These are phyloP conservation scores for Cardamine resedifolia DNA, from an alignment of 345 rosid species.

Conservation along the genomic window DNA sequence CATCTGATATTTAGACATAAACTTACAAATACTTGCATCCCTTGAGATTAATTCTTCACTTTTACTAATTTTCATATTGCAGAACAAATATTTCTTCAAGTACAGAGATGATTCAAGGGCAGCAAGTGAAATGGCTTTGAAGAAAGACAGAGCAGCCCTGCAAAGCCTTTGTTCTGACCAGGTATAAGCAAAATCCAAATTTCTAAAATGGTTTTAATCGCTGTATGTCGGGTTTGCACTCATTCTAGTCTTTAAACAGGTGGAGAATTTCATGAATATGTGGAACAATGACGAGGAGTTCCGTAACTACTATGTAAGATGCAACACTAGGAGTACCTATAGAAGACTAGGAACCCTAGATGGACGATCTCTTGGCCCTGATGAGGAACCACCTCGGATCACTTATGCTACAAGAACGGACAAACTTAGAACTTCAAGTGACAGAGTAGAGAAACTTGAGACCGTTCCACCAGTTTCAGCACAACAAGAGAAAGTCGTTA, in stretches of 20 bases:
- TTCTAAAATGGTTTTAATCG: not conserved
- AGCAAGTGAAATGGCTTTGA: slow-evolving; percentile 56
- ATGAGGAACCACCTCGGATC: slow-evolving; percentile 61
- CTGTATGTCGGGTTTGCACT: slow-evolving; percentile 24
- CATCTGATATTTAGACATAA: slow-evolving; percentile 21
- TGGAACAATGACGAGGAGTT: slow-evolving; percentile 69
- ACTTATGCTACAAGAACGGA: slow-evolving; percentile 40
- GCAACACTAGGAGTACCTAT: slow-evolving; percentile 59
- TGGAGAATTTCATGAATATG: slow-evolving; percentile 60
- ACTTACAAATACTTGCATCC: slow-evolving; percentile 1
- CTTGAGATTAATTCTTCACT: slow-evolving; percentile 1
- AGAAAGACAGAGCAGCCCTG: slow-evolving; percentile 57
- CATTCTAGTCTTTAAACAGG: slow-evolving; percentile 45
- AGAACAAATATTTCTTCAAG: slow-evolving; percentile 60
- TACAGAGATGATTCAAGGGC: slow-evolving; percentile 59
- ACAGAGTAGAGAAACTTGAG: slow-evolving; percentile 36
- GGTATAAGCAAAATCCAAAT: slow-evolving; percentile 38
- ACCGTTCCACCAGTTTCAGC: slow-evolving; percentile 33
- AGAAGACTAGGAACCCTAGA: slow-evolving; percentile 62
- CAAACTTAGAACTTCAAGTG: slow-evolving; percentile 41
- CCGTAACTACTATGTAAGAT: slow-evolving; percentile 59
- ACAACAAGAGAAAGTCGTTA: slow-evolving; percentile 37
- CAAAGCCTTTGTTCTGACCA: slow-evolving; percentile 61
- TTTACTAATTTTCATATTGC: slow-evolving; percentile 31
- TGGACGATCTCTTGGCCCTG: slow-evolving; percentile 54